Base-by-base conservation (phyloP, 192 early-diverging fungal species). In the Umbelopsis sp. region DNA sequence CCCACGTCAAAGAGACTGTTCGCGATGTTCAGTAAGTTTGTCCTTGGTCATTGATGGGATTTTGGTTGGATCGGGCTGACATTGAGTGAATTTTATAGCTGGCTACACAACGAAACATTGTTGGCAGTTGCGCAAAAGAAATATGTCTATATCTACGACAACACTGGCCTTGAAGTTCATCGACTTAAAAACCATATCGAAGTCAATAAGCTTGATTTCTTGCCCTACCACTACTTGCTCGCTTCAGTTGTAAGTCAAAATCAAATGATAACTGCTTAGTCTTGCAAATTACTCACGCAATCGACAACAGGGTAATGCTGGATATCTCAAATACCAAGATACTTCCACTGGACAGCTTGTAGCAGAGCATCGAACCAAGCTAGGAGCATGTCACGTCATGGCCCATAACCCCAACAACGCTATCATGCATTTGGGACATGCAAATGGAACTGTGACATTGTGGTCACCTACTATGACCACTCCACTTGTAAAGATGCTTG, bases 51-150 rank as follows among this genome's bases (percentile, higher is more conserved):
- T 2, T 23, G 11, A 16, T 27, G 2, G 21, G 51, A 10, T 6
- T 68, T 18, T 9, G 47, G 65, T 46, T 16, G 15, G 5, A 61
- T 13, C 18, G 8, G 55, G 15, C 41, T 48, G 70, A 23, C 13
- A 2, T 3, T 30, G 27, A 30, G 27, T 30, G 27, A n/a, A 72
- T 51, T 27, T 20, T 5, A 49, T 67, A 89, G 85, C 35, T 98
- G 95, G 95, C 90, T 98, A 49, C 97, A 98, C 72, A 95, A 98
- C 80, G 90, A 97, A 81, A 93, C 85, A 21, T 74, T 97, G 83
- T 93, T 96, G 78, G 97, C 97, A 12, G 95, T 91, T 30, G 97
- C 97, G 21, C 97, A 98, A 86, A 97, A 97, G 76, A 91, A 93
- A 80, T 91, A 94, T 71, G 94, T 91, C 0, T 98, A 93, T 71